Base-by-base conservation (phyloP, 352 stramenopile species). In the Globisporangium cederbergense region DNA sequence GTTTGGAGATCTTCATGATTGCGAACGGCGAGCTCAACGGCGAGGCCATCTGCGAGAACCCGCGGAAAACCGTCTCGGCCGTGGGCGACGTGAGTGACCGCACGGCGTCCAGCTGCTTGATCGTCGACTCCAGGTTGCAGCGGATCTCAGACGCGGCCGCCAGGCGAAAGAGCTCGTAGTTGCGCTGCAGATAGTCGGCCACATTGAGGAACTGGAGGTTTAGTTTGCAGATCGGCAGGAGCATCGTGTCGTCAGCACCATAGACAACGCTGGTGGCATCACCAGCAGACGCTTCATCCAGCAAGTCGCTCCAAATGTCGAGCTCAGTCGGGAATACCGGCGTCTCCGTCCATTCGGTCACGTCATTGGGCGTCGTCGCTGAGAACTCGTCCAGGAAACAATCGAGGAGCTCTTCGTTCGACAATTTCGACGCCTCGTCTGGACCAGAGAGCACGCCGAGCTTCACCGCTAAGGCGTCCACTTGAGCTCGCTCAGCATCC, bases 191-290 rank as follows among this genome's bases (percentile, higher is more conserved):
- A 73, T 98, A 98, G 70, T 99, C 97, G 10, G 83, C 64, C 45
- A 98, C 72, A 16, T 96, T 98, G 18, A 99, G 75, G 68, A 97
- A 99, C 70, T 98, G 92, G 22, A 98, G 70, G 59, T 91, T 96
- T n/a, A 99, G 78, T 74, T 98, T 99, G 14, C 93, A 95, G 36
- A 99, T 70, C 4, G 93, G 83, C 13, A 98, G 68, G 58, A 90
- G 40, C 32, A 73, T 72, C 3, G 54, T 16, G 38, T 80, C 59
- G 18, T 75, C 68, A 25, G 90, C 75, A 4, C 62, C 65, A 55
- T 81, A 91, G 1, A 88, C 61, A 20, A 2, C 11, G 7, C 49
- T 42, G 38, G 7, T 30, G 63, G 71, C 34, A 8, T 46, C 16
- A 38, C 43, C 42, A 47, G 3, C 42, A 4, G 14, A 22, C 42